Conservation (phyloP, 2,329 filamentous ascomycete species). For the Scortechinia acanthostroma region DNA sequence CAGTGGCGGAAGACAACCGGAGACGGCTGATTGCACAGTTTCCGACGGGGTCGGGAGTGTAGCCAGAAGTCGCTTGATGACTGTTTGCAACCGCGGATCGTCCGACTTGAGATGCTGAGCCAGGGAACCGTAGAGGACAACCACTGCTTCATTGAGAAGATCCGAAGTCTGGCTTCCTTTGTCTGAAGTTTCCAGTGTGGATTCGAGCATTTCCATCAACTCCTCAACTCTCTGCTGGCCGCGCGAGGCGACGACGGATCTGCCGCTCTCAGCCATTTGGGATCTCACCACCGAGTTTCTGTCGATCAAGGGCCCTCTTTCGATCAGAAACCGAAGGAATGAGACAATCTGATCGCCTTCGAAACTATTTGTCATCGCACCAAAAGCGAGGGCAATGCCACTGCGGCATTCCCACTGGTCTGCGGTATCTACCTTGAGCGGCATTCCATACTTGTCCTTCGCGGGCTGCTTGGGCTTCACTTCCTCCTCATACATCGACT, state of each 20-base stretch:
- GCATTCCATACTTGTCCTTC: conserved; percentile 90
- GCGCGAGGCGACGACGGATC: conserved; percentile 71
- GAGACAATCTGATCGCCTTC: conserved; percentile 62
- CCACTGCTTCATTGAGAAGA: conserved; percentile 90
- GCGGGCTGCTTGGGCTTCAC: conserved; percentile 77
- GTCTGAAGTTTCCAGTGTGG: conserved; percentile 77
- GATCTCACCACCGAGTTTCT: conserved; percentile 69
- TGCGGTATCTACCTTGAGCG: conserved; percentile 75
- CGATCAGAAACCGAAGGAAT: conserved; percentile 80
- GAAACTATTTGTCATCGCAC: conserved; percentile 69
- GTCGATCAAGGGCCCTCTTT: conserved; percentile 81
- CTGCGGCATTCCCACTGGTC: conserved; percentile 90
- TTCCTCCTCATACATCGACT: conserved; percentile 68
- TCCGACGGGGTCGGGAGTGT: conserved; percentile 93
- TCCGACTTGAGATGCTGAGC: conserved; percentile 78
- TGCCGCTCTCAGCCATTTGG: conserved; percentile 88
- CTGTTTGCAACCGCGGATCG: conserved; percentile 80
- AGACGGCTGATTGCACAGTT: conserved; percentile 91
- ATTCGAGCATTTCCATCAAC: conserved; percentile 87
- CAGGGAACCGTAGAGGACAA: conserved; percentile 92
- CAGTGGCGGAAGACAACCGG: conserved; percentile 87
- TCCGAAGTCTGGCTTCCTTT: conserved; percentile 76
- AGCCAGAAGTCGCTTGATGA: conserved; percentile 76
- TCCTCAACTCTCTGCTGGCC: conserved; percentile 78
- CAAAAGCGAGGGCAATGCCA: conserved; percentile 81